phyloP scores from a whole-genome alignment of 1,284 basidiomycete genomes.

The Austroboletus sp. region DNA sequence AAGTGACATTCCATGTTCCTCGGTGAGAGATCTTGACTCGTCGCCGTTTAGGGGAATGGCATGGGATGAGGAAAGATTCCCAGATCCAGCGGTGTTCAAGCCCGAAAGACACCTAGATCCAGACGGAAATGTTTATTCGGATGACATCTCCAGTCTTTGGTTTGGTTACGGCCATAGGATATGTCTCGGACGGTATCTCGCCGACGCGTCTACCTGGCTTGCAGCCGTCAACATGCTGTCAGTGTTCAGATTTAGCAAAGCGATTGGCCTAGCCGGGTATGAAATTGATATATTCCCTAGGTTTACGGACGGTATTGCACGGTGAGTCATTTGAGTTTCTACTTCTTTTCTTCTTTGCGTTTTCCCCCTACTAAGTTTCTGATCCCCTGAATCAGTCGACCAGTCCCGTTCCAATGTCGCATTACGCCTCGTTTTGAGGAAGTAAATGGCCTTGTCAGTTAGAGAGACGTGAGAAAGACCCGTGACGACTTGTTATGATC shows the following conservation, averaged over 20 bases:
- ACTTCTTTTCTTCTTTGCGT: not conserved
- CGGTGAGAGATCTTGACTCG: not conserved
- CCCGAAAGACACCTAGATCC: constrained; percentile 22
- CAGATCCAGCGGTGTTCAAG: constrained; percentile 19
- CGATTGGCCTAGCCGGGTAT: constrained; percentile 22
- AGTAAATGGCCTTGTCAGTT: constrained; percentile 2
- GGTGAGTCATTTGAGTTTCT: constrained; percentile 11
- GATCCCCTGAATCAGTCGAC: not conserved
- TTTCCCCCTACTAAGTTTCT: not conserved
- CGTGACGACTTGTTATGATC: too few relatives aligned
- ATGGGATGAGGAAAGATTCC: constrained; percentile 20
- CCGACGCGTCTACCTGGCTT: constrained; percentile 17
- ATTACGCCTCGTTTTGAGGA: constrained; percentile 20
- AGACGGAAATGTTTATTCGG: constrained; percentile 15
- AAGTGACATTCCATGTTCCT: not conserved
- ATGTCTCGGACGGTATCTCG: constrained; percentile 24
- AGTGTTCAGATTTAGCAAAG: constrained; percentile 20
- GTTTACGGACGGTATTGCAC: constrained; percentile 12
- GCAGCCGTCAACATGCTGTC: constrained; percentile 14
- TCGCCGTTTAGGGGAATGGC: constrained; percentile 17
- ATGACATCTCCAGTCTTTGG: constrained; percentile 9
- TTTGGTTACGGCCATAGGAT: constrained; percentile 24
- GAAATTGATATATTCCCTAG: constrained; percentile 22
- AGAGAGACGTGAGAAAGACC: not conserved
- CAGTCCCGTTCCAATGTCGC: constrained; percentile 18